Evolutionary conservation across 129 eudicot species (phyloP).

Genomic region (Apium graveolens): DNA sequence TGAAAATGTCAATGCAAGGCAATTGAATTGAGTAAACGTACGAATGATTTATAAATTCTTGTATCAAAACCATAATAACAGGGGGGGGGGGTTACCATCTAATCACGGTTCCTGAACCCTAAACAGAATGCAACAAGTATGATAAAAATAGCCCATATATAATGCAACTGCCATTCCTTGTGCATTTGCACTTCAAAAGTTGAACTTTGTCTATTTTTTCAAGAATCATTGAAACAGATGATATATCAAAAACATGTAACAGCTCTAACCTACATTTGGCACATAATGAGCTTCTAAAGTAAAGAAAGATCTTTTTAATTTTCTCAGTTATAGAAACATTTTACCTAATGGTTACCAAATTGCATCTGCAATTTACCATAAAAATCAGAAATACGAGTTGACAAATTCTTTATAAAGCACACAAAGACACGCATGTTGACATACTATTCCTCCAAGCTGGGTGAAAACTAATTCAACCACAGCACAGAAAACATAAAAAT

Average conservation of each 20-base stretch:
- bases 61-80: background rate
- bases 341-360: background rate
- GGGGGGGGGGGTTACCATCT: background rate
- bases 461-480: background rate
- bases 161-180: background rate
- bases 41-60: background rate
- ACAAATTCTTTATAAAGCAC: background rate
- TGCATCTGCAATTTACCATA: slow-evolving; percentile 9
- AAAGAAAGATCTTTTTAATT: background rate
- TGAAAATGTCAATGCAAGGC: background rate
- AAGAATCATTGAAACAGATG: background rate
- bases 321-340: background rate
- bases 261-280: background rate
- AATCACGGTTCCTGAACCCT: background rate
- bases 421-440: background rate
- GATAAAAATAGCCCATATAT: background rate
- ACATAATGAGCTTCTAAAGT: background rate
- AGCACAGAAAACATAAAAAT: background rate
- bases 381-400: too few species aligned
- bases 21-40: background rate
- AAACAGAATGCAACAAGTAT: background rate
- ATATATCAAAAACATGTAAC: background rate
- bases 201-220: background rate
- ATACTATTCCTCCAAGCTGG: background rate
- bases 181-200: background rate